Conservation (phyloP, 331 rosid species). For the Malus hybrid region DNA sequence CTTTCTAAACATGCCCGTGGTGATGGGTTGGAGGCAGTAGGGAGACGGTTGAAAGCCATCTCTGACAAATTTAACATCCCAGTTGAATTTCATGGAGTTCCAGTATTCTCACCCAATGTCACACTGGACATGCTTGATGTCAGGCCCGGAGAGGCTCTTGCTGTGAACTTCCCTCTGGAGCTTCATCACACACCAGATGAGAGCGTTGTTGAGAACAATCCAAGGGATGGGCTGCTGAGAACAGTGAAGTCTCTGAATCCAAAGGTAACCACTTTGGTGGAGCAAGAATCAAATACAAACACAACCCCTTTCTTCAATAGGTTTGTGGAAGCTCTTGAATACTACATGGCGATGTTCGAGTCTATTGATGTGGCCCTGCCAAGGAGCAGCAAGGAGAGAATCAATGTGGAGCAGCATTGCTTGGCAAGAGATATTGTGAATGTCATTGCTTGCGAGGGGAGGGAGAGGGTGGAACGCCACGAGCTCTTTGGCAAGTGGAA, state of each 20-base stretch:
- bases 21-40: conserved; percentile 58
- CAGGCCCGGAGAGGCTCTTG: conserved; percentile 77
- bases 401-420: conserved; percentile 88
- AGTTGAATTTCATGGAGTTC: conserved; percentile 75
- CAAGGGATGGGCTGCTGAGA: conserved; percentile 78
- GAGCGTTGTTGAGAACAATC: conserved; percentile 78
- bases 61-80: conserved; percentile 61
- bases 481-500: conserved; percentile 98
- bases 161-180: conserved; percentile 86
- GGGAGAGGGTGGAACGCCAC: conserved; percentile 79
- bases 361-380: conserved; percentile 72
- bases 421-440: conserved; percentile 83
- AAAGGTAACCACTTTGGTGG: conserved; percentile 74
- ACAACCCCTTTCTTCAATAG: conserved; percentile 83
- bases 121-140: conserved; percentile 67
- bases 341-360: conserved; percentile 87
- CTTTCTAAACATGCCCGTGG: conserved; percentile 75
- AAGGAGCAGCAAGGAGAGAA: conserved; percentile 65
- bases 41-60: conserved; percentile 46
- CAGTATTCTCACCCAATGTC: conserved; percentile 56
- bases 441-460: conserved; percentile 87
- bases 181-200: conserved; percentile 97
- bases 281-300: conserved; percentile 97
- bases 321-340: conserved; percentile 63
- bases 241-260: conserved; percentile 77